Evolutionary conservation across 75 land plant genomes (phyloP).

Genomic region (Picea sitchensis): DNA sequence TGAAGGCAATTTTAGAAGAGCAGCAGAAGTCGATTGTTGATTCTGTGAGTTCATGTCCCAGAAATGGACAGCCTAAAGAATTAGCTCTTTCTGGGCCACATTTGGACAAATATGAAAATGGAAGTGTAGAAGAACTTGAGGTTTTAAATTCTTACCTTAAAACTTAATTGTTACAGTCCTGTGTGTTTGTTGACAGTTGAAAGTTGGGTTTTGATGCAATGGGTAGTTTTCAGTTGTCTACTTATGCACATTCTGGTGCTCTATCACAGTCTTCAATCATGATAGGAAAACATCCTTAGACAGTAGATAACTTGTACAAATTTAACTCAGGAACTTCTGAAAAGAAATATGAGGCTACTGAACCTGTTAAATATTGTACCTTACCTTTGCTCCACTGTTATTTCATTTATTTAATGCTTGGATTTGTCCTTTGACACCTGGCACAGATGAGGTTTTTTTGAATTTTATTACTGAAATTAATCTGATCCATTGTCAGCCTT

Average conservation of each 20-base stretch:
- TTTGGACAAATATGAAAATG: constrained; percentile 3
- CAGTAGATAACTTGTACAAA: too few species aligned
- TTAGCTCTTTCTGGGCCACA: neutral
- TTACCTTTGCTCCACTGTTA: neutral
- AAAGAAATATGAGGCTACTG: neutral
- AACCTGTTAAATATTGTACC: neutral
- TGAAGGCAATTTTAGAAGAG: neutral
- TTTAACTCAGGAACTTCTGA: too few species aligned
- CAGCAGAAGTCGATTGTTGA: neutral
- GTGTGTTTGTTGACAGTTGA: neutral
- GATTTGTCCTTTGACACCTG: neutral
- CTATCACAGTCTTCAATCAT: neutral
- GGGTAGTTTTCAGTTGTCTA: neutral
- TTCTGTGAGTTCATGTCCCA: constrained; percentile 2
- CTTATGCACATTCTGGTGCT: neutral
- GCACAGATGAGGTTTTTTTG: neutral
- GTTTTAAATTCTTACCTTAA: constrained; percentile 17
- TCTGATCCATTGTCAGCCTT: neutral
- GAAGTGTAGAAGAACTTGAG: constrained; percentile 51
- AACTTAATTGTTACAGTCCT: neutral
- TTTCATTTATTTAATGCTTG: neutral
- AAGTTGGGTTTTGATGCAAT: neutral
- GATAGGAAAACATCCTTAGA: neutral
- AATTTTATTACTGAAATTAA: neutral
- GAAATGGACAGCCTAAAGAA: neutral